Base-by-base conservation (phyloP, 2,329 filamentous ascomycete genomes). In the Trichoderma citrinoviride region DNA sequence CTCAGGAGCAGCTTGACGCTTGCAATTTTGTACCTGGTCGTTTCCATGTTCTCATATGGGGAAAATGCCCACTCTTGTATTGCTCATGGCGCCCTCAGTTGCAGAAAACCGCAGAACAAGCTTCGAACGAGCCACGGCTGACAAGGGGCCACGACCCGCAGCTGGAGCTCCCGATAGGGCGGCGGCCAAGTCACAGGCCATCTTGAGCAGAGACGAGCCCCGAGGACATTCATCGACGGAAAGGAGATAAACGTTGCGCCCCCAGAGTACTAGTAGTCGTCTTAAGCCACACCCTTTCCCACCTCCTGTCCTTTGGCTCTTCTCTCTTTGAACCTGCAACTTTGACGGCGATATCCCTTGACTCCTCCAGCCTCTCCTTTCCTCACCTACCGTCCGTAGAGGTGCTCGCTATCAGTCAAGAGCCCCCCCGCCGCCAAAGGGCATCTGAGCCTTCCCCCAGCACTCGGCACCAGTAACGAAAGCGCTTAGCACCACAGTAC, bases 71-170 rank as follows among this genome's bases (percentile, higher is more conserved):
- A n/a, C 54, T 52, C 46, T 46, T 47, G 33, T 43, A 54, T 46
- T 54, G 40, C 19, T 25, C 25, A 54, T 19, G 23, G 19, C 41
- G 40, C 60, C 46, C 56, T 23, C 37, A 40, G 23, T 49, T 29
- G 40, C 41, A 65, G 43, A 60, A 57, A 21, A 14, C 62, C 47
- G 25, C 44, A 58, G 47, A 61, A 65, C 49, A 60, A 61, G 56
- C 56, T 61, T 61, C 64, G 47, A 46, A 27, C 56, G 27, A 65
- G 54, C 37, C 47, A 58, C 55, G 46, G 62, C 40, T 44, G 57
- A 54, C 64, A 43, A 65, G 64, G 64, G 56, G 49, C 64, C 56
- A 65, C 56, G 64, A 65, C 64, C 64, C 64, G 64, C 64, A 47
- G 52, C 56, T 65, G 64, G 40, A 61, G 54, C 46, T 61, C 56